phyloP scores from a whole-genome alignment of 805 yeast species.

The Metschnikowia lochheadii region DNA sequence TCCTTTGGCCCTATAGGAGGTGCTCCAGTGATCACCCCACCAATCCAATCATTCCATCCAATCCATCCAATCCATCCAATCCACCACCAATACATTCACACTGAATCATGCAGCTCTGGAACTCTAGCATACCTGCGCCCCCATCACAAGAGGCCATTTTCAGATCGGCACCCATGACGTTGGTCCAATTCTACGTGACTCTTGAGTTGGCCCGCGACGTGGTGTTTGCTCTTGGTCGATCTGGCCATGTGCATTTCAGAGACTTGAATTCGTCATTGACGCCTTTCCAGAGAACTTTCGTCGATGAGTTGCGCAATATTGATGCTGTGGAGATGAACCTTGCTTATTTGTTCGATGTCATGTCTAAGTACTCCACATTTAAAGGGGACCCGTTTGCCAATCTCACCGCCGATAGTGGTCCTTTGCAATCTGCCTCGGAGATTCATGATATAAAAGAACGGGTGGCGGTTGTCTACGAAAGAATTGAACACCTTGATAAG shows the following conservation, averaged over 20 bases:
- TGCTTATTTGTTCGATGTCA: conserved; percentile 22
- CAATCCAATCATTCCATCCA: background rate
- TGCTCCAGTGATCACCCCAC: background rate
- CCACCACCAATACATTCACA: background rate
- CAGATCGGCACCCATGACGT: conserved; percentile 46
- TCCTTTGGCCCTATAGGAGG: background rate
- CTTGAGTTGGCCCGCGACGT: conserved; percentile 43
- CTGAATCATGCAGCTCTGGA: conserved; percentile 7
- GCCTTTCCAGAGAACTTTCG: conserved; percentile 44
- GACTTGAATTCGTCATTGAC: conserved; percentile 47
- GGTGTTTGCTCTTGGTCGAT: conserved; percentile 34
- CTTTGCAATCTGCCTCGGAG: conserved; percentile 31
- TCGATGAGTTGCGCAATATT: conserved; percentile 35
- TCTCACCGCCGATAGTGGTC: conserved; percentile 47
- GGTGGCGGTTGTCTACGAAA: conserved; percentile 23
- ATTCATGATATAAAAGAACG: conserved; percentile 30
- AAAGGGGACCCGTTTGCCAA: conserved; percentile 25
- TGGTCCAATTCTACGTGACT: conserved; percentile 47
- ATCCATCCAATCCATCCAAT: background rate
- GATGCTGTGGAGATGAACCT: conserved; percentile 34
- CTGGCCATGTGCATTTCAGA: conserved; percentile 41
- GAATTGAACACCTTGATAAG: conserved; percentile 36
- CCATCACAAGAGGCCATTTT: conserved; percentile 34
- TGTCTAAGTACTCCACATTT: conserved; percentile 29
- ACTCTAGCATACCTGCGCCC: background rate